phyloP scores from a whole-genome alignment of 345 rosid genomes.

The Odontarrhena argentea region DNA sequence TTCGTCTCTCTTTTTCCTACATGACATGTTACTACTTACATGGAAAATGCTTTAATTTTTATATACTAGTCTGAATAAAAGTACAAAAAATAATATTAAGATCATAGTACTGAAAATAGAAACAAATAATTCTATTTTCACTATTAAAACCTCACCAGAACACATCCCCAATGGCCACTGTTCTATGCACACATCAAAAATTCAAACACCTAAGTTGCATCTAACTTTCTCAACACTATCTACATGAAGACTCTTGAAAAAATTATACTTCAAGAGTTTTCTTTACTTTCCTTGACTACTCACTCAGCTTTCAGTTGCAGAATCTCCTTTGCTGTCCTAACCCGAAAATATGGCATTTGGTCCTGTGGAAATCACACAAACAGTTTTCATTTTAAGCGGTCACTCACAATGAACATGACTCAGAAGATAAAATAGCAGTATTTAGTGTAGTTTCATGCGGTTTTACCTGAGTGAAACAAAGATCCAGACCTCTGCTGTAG shows the following conservation, averaged over 20 bases:
- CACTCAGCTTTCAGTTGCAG: conserved; percentile 86
- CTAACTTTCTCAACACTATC: conserved; percentile 27
- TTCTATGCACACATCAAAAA: conserved; percentile 14
- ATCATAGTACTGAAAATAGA: too few relatives aligned
- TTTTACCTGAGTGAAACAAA: conserved; percentile 84
- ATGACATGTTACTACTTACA: conserved; percentile 17
- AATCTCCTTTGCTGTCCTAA: conserved; percentile 87
- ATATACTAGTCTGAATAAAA: too few relatives aligned
- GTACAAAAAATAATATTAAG: too few relatives aligned
- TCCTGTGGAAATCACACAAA: conserved; percentile 49
- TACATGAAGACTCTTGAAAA: conserved; percentile 24
- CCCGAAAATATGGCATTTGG: conserved; percentile 87
- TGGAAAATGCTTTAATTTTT: neutral
- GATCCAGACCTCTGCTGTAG: conserved; percentile 78
- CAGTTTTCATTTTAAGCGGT: conserved; percentile 1
- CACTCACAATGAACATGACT: conserved; percentile 6
- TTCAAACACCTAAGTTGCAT: conserved; percentile 1
- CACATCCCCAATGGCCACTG: conserved; percentile 18
- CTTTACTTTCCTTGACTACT: conserved; percentile 21
- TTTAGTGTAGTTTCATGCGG: neutral
- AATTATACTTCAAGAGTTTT: conserved; percentile 2
- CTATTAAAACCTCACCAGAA: conserved; percentile 5
- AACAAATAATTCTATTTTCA: neutral
- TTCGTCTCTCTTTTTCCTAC: conserved; percentile 4
- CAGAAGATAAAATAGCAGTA: neutral